phyloP scores from a whole-genome alignment of 805 yeast species.

The Blastobotrys chiropterorum region DNA sequence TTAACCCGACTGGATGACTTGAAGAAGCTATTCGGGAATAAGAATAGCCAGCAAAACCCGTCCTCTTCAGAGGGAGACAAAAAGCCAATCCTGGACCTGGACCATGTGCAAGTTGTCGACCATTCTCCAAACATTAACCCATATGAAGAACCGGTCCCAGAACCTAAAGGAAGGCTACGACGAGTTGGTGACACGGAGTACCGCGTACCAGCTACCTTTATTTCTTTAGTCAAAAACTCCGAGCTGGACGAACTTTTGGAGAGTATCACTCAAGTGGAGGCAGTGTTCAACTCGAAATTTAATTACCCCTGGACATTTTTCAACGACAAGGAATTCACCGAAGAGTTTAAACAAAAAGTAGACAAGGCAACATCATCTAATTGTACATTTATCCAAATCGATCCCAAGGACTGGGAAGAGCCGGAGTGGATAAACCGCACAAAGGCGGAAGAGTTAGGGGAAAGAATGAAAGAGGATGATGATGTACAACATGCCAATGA shows the following conservation, averaged over 20 bases:
- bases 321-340: conserved; percentile 62
- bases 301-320: conserved; percentile 76
- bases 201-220: conserved; percentile 64
- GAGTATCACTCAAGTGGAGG: conserved; percentile 58
- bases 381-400: conserved; percentile 40
- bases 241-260: conserved; percentile 46
- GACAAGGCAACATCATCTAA: conserved; percentile 35
- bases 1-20: background rate
- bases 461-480: conserved; percentile 32
- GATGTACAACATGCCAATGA: conserved; percentile 56
- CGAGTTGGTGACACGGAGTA: background rate
- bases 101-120: conserved; percentile 6
- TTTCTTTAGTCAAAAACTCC: conserved; percentile 64
- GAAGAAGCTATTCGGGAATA: background rate
- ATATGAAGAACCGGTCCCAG: conserved; percentile 3
- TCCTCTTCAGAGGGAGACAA: background rate
- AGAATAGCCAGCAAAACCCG: background rate
- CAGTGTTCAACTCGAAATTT: conserved; percentile 59
- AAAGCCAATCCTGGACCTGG: background rate
- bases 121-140: conserved; percentile 11
- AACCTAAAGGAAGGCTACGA: conserved; percentile 11
- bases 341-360: conserved; percentile 42
- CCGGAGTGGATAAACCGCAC: conserved; percentile 50
- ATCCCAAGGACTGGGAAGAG: conserved; percentile 48
- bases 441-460: conserved; percentile 38